These are phyloP conservation scores for Arabis alpina DNA, from an alignment of 345 rosid species.

Conservation along the genomic window DNA sequence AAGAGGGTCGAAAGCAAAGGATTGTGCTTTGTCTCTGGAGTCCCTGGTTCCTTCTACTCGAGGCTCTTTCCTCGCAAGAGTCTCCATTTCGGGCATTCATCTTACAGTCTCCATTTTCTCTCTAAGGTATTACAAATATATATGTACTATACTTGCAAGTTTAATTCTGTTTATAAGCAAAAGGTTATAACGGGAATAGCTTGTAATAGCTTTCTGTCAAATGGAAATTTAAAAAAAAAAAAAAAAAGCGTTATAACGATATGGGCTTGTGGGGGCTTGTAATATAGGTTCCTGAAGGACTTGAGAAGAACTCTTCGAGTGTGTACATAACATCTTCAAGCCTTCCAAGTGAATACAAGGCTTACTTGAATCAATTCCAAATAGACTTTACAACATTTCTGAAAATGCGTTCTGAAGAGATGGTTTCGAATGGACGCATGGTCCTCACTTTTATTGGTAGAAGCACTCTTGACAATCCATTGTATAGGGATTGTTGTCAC, in stretches of 20 bases:
- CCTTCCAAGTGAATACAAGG: conserved; percentile 34
- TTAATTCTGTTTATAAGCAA: no score
- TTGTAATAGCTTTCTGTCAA: no score
- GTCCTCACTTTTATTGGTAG: conserved; percentile 45
- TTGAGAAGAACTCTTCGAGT: conserved; percentile 34
- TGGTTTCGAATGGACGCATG: conserved; percentile 46
- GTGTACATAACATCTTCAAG: conserved; percentile 40
- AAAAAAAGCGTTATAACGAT: no score
- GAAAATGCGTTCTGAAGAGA: conserved; percentile 44
- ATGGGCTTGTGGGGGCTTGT: no score
- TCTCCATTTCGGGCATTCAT: conserved; percentile 46
- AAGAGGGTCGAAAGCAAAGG: neutral
- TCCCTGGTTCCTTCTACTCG: conserved; percentile 51
- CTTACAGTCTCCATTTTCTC: conserved; percentile 46
- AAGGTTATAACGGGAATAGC: no score
- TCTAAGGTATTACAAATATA: conserved; percentile 35
- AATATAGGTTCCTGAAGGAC: conserved; percentile 32
- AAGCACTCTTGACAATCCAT: conserved; percentile 37
- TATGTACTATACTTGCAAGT: no score
- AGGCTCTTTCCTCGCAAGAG: conserved; percentile 46
- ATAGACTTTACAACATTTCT: conserved; percentile 49
- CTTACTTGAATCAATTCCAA: conserved; percentile 48
- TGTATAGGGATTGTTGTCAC: conserved; percentile 35
- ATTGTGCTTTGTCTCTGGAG: conserved; percentile 38
- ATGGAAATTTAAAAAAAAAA: no score